These are phyloP conservation scores for Lyophyllum semitale DNA, from an alignment of 768 basidiomycete species.

Conservation along the genomic window DNA sequence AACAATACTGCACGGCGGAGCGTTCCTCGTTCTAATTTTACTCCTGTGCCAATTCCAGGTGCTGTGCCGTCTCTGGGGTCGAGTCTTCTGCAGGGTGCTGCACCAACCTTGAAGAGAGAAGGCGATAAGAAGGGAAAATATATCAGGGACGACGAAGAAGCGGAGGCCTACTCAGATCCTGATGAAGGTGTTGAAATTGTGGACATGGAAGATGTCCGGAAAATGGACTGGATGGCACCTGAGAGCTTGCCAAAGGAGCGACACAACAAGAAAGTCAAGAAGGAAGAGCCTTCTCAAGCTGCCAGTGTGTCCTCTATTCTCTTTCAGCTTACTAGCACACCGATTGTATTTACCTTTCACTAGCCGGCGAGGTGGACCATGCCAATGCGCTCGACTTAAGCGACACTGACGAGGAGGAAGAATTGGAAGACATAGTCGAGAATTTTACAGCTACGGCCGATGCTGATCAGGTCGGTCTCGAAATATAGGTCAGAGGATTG, in stretches of 20 bases:
- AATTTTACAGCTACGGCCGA: slow-evolving; percentile 56
- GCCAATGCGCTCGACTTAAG: slow-evolving; percentile 69
- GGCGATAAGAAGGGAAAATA: slow-evolving; percentile 29
- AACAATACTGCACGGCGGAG: slow-evolving; percentile 47
- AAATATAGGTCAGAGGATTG: background rate
- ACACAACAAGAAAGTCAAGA: slow-evolving; percentile 41
- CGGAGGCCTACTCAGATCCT: slow-evolving; percentile 81
- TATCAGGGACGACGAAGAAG: slow-evolving; percentile 45
- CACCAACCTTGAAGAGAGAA: slow-evolving; percentile 52
- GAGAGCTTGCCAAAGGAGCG: slow-evolving; percentile 64
- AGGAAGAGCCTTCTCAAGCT: slow-evolving; percentile 38
- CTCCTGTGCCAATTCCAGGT: slow-evolving; percentile 46
- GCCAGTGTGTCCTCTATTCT: slow-evolving; percentile 23
- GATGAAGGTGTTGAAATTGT: slow-evolving; percentile 88
- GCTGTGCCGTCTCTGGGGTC: slow-evolving; percentile 45
- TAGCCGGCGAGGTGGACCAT: slow-evolving; percentile 40
- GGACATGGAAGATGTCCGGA: slow-evolving; percentile 75
- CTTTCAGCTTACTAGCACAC: background rate
- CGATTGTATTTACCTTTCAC: slow-evolving; percentile 6
- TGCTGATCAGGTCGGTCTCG: slow-evolving; percentile 38
- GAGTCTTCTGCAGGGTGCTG: slow-evolving; percentile 49
- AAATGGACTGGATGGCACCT: slow-evolving; percentile 90
- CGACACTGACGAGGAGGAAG: slow-evolving; percentile 78
- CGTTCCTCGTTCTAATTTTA: slow-evolving; percentile 57
- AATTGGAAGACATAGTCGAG: slow-evolving; percentile 74